Evolutionary conservation across 208 protist species (phyloP), one percentile per base, ranked within the genome.

Genomic region (Porcisia deanei): DNA sequence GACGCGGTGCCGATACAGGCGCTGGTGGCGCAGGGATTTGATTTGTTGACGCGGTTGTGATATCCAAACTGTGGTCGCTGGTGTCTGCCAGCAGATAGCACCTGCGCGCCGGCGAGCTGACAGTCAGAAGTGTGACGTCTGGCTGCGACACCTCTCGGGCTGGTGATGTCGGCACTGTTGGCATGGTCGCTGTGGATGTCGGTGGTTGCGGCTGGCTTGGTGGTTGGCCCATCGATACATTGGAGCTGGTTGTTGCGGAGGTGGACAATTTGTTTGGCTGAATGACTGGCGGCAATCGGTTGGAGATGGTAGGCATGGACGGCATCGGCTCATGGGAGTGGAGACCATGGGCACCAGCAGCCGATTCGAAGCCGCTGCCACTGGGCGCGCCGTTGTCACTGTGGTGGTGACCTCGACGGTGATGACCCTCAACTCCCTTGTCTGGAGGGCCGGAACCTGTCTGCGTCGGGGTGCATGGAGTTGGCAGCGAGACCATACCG

Each of bases 101-200:
- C 45, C 77, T 72, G 37, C 77, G 77, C 16, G 77, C 77, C 12
- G 77, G 77, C 1, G 77, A 81, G 47, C 54, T 77, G 55, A 77
- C 58, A 7, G 64, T 18, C 22, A 73, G 65, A 30, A 55, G 52
- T 47, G 57, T 64, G 5, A 73, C 57, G 41, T 77, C 77, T 54
- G 72, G 72, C 53, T 81, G 77, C 22, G 65, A 76, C 39, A 52
- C 71, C 60, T 65, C 45, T 1, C 76, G 76, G 30, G 76, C 63
- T 47, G 76, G 70, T 47, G 76, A 80, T 30, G 70, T 75, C 10
- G 73, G 63, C 52, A 68, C 70, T 39, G 70, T 58, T 16, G 69
- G 61, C 76, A 67, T 41, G 43, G 43, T 60, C 7, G 76, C 64
- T 22, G 64, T 34, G 34, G 75, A 59, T 30, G 47, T 66, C 3